Base-by-base conservation (phyloP, 352 stramenopile species). In the Phytophthora pinifolia region DNA sequence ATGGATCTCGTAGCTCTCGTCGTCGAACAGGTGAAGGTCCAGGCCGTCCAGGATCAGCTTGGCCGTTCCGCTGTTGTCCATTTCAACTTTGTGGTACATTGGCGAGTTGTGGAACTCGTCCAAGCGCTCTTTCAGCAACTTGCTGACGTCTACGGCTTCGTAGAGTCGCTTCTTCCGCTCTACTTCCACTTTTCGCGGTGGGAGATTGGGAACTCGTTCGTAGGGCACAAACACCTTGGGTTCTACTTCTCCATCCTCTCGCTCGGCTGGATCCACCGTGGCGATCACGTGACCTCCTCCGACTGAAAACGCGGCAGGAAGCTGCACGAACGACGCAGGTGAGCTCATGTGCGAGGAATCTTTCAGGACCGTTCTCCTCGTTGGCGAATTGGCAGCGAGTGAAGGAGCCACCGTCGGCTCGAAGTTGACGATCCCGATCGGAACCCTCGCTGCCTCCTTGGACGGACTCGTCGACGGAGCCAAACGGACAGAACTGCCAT, bases 1-100 rank as follows among this genome's bases (percentile, higher is more conserved):
- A 35, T 88, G 79, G 9, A 84, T 74, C 53, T 95, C 85, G 53
- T 77, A 95, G 47, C 74, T 92, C 20, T 86, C 79, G 29, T 95
- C 85, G 54, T 95, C 85, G 25, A 95, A 95, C 18, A 79, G 39
- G 33, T 89, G 66, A 4, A 95, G 59, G 20, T 65, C 78, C 33
- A 95, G 54, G 2, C 47, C 70, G 14, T 88, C 78, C 14, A 92
- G 59, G 34, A 92, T 74, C 20, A 54, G 49, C 53, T 79, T 81
- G 1, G 74, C 74, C 1, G 70, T 53, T 30, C 79, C 77, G 15
- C 79, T 89, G 12, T 56, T 51, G 43, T 89, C 74, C 25, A 65
- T 62, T 5, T 63, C 38, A 1, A 85, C 42, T 58, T 76, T 80
- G 18, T 50, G 44, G 38, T 79, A 83, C 30, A 76, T 42, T 1